These are phyloP conservation scores for Pythium rishiriense DNA, from an alignment of 352 stramenopile species.

Conservation along the genomic window DNA sequence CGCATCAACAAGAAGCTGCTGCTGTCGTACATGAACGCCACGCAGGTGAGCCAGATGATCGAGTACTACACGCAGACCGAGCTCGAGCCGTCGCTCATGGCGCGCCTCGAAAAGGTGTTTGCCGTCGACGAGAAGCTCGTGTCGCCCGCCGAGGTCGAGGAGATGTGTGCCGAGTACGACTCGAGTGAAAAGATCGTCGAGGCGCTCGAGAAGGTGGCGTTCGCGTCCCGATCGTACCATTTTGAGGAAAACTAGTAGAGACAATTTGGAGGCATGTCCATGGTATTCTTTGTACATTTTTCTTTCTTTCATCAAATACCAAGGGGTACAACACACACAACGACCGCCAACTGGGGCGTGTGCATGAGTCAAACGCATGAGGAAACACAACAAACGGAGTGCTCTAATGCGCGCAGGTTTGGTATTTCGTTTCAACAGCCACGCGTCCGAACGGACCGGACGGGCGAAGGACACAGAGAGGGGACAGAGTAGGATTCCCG, in stretches of 20 bases:
- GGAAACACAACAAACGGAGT: too few species aligned
- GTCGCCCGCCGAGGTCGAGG: constrained; percentile 47
- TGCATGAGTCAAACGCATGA: too few species aligned
- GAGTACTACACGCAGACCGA: constrained; percentile 52
- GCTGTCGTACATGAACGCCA: constrained; percentile 49
- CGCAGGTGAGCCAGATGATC: constrained; percentile 51
- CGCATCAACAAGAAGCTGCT: constrained; percentile 87
- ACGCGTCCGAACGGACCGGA: not conserved
- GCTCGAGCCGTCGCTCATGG: not conserved
- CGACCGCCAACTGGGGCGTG: too few species aligned
- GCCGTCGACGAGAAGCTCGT: not conserved
- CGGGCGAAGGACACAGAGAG: not conserved
- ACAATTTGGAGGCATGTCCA: too few species aligned
- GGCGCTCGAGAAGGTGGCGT: not conserved
- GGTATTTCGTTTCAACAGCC: too few species aligned
- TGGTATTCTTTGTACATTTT: too few species aligned
- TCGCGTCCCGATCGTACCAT: not conserved
- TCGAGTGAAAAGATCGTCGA: not conserved
- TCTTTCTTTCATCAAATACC: too few species aligned
- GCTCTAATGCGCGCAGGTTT: too few species aligned
- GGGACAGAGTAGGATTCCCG: not conserved
- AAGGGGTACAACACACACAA: too few species aligned
- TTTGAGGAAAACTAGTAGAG: too few species aligned
- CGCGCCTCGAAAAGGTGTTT: not conserved
- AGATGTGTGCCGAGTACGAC: constrained; percentile 50